Base-by-base conservation (phyloP, 805 yeast genomes). In the Tetrapisispora nanseiensis region DNA sequence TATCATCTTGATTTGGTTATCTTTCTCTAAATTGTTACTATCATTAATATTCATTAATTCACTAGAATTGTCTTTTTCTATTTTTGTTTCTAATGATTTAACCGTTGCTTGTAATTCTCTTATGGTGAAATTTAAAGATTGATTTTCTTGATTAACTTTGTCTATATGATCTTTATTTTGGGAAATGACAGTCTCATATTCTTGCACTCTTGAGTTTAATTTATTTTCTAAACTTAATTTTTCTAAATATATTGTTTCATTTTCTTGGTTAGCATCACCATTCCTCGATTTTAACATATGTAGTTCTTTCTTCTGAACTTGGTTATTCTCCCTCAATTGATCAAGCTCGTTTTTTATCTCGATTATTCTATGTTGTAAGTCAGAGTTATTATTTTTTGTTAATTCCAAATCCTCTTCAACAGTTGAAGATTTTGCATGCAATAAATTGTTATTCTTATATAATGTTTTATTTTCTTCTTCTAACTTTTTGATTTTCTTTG, bases 121-220 rank as follows among this genome's bases (percentile, higher is more conserved):
- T 51, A 76, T 77, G 32, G 71, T 65, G 52, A 81, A 86, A 53
- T 74, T 76, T 39, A 74, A 63, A 7, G 28, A 26, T n/a, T 41
- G 30, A 37, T 43, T 47, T n/a, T 31, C 32, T 10, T 16, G 15
- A 15, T 28, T 40, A 6, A 43, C 16, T 5, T 36, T 19, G 22
- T 33, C 26, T 6, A 49, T 35, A n/a, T 39, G 44, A 8, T 39
- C 18, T 8, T 37, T 39, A 47, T 70, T 65, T 47, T 62, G 63
- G 39, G 68, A 68, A 55, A 75, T 78, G 44, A 80, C 86, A 20
- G 81, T 78, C 42, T 76, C 80, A 42, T 82, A 66, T 45, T 81
- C 70, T 50, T 89, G 73, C 52, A 86, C 81, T 57, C 83, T 85
- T 35, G 72, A 65, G 13, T 82, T 68, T 47, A 83, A 63, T 44